Percentiles rank a stretch among this genome's conserved stretches.
Conservation (phyloP, 1,139 yeast species). For the Meyerozyma elateridarum region DNA sequence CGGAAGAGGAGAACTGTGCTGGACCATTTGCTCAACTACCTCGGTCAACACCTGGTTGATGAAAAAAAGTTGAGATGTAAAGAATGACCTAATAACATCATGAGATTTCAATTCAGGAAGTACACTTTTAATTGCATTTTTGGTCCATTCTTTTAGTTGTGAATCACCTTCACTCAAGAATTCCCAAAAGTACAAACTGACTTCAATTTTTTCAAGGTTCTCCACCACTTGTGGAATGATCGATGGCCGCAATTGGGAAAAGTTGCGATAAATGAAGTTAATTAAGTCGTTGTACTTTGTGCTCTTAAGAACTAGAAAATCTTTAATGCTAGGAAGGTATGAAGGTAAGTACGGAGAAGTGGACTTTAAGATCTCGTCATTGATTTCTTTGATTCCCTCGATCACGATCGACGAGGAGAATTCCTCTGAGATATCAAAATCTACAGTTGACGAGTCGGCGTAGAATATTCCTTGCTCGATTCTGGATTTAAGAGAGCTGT, state of each 20-base stretch:
- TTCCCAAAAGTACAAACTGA: constrained; percentile 50
- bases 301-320: constrained; percentile 34
- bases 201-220: constrained; percentile 53
- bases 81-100: constrained; percentile 24
- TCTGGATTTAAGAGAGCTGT: constrained; percentile 55
- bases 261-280: constrained; percentile 43
- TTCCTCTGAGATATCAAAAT: constrained; percentile 45
- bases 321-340: constrained; percentile 33
- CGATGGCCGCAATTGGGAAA: constrained; percentile 28
- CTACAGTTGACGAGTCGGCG: constrained; percentile 42
- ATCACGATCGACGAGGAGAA: constrained; percentile 36
- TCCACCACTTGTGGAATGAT: constrained; percentile 35
- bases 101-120: constrained; percentile 7
- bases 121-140: constrained; percentile 2
- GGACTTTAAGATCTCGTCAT: constrained; percentile 46
- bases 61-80: constrained; percentile 24
- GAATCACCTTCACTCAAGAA: constrained; percentile 20
- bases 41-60: constrained; percentile 33
- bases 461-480: constrained; percentile 79
- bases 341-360: constrained; percentile 41
- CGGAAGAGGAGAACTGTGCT: constrained; percentile 20
- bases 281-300: constrained; percentile 38
- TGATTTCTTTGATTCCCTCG: constrained; percentile 45
- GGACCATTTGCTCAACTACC: constrained; percentile 23
- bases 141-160: not conserved